Base-by-base conservation (phyloP, 2,329 filamentous ascomycete species). In the Trichoderma aggressivum region DNA sequence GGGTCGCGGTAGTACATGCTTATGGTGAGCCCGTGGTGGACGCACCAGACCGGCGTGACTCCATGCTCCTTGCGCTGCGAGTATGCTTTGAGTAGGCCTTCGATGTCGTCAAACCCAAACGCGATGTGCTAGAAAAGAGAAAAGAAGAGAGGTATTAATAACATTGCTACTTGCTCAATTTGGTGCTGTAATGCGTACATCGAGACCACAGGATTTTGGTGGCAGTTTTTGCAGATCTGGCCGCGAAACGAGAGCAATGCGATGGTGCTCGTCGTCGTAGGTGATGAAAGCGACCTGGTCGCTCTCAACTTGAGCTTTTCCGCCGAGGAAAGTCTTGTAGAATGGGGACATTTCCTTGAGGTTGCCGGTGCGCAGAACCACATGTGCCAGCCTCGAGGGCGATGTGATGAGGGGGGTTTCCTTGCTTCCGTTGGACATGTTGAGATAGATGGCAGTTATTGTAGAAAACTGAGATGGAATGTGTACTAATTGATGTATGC, bases 1-100 rank as follows among this genome's bases (percentile, higher is more conserved):
- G 84, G 84, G 74, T 86, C 85, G 8, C 73, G 71, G 74, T 86
- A 86, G 75, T 86, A 86, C 50, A 86, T 81, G 73, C 80, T 82
- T 0, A 79, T 83, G 2, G 82, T 86, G 2, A 80, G 78, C 3
- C 85, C 85, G 74, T 87, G 85, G 74, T 86, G 85, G 36, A 85
- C 78, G 70, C 76, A 80, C 82, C 82, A 85, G 5, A 78, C 34
- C 0, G 85, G 85, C 34, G 75, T 16, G 56, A 85, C 81, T 0
- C 80, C 81, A 5, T 74, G 70, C 0, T 74, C 74, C 72, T 81
- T 81, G 26, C 60, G 60, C n/a, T 43, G 60, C 21, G 32, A 43
- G 39, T 70, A 62, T 26, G 60, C 60, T 43, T 62, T 62, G 26
- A 47, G 24, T 14, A 62, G 32, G 32, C 34, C 24, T 2, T 62